Evolutionary conservation across 2,329 filamentous ascomycete genomes (phyloP).

Genomic region (Colletotrichum viniferum): DNA sequence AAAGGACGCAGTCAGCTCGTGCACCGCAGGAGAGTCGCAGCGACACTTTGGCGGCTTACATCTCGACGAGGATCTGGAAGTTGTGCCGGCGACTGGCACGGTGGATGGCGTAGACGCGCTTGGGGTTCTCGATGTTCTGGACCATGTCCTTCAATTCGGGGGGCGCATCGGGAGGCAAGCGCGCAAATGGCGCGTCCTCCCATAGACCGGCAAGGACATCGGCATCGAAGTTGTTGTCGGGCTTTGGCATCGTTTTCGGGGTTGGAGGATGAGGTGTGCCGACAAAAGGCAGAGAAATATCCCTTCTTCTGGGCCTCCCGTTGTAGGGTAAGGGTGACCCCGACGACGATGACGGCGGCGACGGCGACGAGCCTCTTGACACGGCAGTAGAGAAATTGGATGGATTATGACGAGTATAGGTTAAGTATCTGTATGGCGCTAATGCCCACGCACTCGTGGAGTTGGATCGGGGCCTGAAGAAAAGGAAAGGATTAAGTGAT

Average conservation of each 20-base stretch:
- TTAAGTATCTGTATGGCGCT: neutral
- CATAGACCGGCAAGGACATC: conserved; percentile 63
- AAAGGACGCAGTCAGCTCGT: conserved; percentile 21
- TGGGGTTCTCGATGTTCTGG: conserved; percentile 65
- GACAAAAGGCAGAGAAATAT: neutral
- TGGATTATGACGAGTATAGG: neutral
- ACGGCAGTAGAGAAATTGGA: neutral
- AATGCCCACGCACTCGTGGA: neutral
- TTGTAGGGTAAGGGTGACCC: neutral
- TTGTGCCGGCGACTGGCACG: conserved; percentile 64
- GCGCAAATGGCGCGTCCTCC: conserved; percentile 61
- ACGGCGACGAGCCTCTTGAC: neutral
- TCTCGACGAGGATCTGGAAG: conserved; percentile 71
- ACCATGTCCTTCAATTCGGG: conserved; percentile 59
- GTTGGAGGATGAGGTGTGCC: neutral
- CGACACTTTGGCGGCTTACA: conserved; percentile 45
- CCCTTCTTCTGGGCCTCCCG: neutral
- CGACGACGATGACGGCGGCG: neutral
- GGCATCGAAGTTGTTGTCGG: conserved; percentile 39
- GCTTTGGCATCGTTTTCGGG: neutral
- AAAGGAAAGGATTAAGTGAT: neutral
- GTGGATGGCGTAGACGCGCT: conserved; percentile 64
- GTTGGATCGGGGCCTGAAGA: neutral
- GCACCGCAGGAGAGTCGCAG: neutral
- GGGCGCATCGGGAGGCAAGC: conserved; percentile 65